Evolutionary conservation across 2,329 filamentous ascomycete genomes (phyloP).

Genomic region (Ophiostoma ips): DNA sequence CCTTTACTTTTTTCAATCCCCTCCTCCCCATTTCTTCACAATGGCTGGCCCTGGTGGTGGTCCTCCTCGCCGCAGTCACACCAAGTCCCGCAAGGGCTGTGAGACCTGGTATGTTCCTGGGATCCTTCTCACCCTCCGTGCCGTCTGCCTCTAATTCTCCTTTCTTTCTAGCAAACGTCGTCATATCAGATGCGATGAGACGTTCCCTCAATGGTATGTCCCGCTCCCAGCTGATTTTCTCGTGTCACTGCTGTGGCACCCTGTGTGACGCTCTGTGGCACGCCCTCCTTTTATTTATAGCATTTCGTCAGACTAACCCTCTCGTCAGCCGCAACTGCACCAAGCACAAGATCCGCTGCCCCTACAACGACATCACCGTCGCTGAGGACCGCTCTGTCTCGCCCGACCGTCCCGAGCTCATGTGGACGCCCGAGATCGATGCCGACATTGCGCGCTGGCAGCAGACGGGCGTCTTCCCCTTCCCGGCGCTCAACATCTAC

Average conservation of each 20-base stretch:
- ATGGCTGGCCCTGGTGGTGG: slow-evolving; percentile 95
- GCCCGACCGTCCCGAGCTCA: slow-evolving; percentile 52
- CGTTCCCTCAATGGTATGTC: slow-evolving; percentile 85
- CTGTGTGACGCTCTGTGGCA: too few relatives aligned
- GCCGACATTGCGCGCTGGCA: slow-evolving; percentile 71
- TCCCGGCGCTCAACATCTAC: slow-evolving; percentile 65
- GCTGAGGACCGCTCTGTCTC: slow-evolving; percentile 48
- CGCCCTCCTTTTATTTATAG: too few relatives aligned
- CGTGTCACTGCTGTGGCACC: background rate
- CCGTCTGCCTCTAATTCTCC: background rate
- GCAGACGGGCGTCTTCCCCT: slow-evolving; percentile 70
- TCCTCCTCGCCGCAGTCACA: slow-evolving; percentile 80
- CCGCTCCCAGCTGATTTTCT: background rate
- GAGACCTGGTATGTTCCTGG: slow-evolving; percentile 56
- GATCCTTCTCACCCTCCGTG: background rate
- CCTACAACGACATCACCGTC: slow-evolving; percentile 80
- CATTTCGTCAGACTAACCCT: too few relatives aligned
- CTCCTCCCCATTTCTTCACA: slow-evolving; percentile 20
- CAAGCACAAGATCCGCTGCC: slow-evolving; percentile 96
- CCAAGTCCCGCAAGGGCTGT: slow-evolving; percentile 96
- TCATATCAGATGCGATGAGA: slow-evolving; percentile 96
- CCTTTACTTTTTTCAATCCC: slow-evolving; percentile 19
- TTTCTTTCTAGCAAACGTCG: slow-evolving; percentile 59
- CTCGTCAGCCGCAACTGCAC: slow-evolving; percentile 84
- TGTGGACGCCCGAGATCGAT: slow-evolving; percentile 81